Percentiles rank a stretch among this genome's conserved stretches.
These are phyloP conservation scores for Fusarium acutatum DNA, from an alignment of 2,329 filamentous ascomycete genomes.

Conservation along the genomic window DNA sequence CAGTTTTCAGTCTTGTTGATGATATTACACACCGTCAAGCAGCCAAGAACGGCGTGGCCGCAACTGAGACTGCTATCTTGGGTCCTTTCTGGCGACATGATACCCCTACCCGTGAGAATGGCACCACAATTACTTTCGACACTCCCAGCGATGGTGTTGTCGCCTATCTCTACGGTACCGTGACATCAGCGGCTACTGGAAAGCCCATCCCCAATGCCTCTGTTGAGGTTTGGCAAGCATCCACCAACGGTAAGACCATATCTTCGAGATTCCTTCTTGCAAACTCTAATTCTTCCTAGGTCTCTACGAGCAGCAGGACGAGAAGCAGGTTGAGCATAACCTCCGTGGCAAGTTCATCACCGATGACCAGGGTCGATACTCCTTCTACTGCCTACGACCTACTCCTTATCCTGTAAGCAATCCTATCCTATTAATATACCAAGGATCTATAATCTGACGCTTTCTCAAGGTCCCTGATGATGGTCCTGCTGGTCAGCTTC, in stretches of 20 bases:
- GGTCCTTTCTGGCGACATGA: conserved; percentile 85
- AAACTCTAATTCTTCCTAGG: conserved; percentile 36
- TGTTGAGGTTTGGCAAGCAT: conserved; percentile 83
- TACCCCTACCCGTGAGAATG: conserved; percentile 75
- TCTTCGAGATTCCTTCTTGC: too few species aligned
- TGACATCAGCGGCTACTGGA: conserved; percentile 66
- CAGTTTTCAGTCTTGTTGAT: conserved; percentile 67
- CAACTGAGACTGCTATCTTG: conserved; percentile 81
- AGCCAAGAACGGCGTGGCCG: conserved; percentile 52
- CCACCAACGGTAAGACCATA: conserved; percentile 66
- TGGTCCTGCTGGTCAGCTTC: conserved; percentile 62
- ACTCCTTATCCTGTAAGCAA: conserved; percentile 60
- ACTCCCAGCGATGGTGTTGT: conserved; percentile 60
- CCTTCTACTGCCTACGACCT: conserved; percentile 68
- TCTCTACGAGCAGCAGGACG: conserved; percentile 77
- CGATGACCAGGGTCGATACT: conserved; percentile 70
- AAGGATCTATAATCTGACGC: background rate
- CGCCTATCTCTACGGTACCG: conserved; percentile 70
- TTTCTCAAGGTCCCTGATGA: conserved; percentile 50
- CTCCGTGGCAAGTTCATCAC: conserved; percentile 77
- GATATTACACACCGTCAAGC: conserved; percentile 77
- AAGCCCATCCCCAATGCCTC: conserved; percentile 71
- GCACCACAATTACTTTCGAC: conserved; percentile 69
- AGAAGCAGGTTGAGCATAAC: conserved; percentile 75
- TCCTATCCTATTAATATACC: background rate